Conservation (phyloP, 1,284 basidiomycete species). For the Pterulicium gracile region DNA sequence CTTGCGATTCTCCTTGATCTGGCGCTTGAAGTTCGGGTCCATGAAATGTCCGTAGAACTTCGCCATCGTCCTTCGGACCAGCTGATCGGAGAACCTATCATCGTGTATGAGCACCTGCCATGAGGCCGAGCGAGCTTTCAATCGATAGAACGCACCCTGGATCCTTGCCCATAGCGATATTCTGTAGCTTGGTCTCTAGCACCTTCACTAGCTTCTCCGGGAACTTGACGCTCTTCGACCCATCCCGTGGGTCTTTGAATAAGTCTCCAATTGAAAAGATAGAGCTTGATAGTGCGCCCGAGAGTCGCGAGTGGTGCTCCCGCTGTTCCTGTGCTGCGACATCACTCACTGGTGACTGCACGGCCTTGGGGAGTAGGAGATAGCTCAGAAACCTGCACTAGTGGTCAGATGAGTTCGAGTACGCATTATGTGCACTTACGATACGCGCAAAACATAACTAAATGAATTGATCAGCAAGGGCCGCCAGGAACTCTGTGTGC, state of each 20-base stretch:
- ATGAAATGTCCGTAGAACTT: conserved; percentile 86
- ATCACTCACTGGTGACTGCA: conserved; percentile 22
- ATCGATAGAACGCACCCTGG: conserved; percentile 55
- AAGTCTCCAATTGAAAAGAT: conserved; percentile 77
- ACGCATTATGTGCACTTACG: conserved; percentile 37
- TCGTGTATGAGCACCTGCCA: conserved; percentile 3
- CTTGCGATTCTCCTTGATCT: conserved; percentile 93
- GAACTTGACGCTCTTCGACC: conserved; percentile 78
- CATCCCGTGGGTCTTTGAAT: conserved; percentile 67
- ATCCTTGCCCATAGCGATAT: conserved; percentile 88
- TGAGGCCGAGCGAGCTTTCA: too few relatives aligned
- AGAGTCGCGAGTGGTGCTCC: conserved; percentile 54
- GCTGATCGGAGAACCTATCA: conserved; percentile 73
- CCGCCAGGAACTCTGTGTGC: conserved; percentile 5
- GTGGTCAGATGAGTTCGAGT: conserved; percentile 9
- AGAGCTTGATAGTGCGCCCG: conserved; percentile 45
- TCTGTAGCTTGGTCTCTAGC: conserved; percentile 77
- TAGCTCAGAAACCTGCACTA: conserved; percentile 50
- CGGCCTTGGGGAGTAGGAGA: conserved; percentile 53
- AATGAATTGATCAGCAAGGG: conserved; percentile 3
- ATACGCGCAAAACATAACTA: conserved; percentile 70
- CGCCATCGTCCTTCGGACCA: conserved; percentile 80
- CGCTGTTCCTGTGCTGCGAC: conserved; percentile 25
- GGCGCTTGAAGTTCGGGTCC: conserved; percentile 72
- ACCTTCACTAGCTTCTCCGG: conserved; percentile 88